Conservation (phyloP, 2,329 filamentous ascomycete species). For the Colletotrichum endophyticum region DNA sequence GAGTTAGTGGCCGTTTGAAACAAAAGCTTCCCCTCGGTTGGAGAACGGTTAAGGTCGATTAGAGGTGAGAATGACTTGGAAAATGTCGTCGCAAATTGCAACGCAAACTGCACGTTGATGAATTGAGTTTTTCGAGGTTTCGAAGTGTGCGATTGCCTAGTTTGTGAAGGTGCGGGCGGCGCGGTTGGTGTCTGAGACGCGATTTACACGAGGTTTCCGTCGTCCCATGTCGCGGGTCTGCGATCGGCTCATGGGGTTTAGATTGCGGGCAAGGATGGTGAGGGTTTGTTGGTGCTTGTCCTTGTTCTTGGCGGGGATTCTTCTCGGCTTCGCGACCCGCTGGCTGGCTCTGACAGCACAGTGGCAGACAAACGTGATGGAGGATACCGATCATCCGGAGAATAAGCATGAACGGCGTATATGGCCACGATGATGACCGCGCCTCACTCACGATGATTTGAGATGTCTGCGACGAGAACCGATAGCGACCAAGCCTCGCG, state of each 20-base stretch:
- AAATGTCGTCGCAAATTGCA: not conserved
- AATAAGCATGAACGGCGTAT: not conserved
- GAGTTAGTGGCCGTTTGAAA: not conserved
- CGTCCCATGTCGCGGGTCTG: not conserved
- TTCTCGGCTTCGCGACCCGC: not conserved
- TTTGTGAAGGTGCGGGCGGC: slow-evolving; percentile 9
- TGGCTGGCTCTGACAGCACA: not conserved
- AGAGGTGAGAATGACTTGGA: not conserved
- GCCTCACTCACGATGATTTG: not conserved
- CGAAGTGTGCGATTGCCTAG: not conserved
- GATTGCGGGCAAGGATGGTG: not conserved
- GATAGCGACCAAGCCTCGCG: not conserved
- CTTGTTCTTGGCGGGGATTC: not conserved
- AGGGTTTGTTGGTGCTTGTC: not conserved
- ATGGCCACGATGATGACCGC: not conserved
- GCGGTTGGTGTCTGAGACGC: not conserved
- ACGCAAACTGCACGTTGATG: not conserved
- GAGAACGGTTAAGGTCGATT: not conserved
- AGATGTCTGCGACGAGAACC: not conserved
- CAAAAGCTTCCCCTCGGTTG: not conserved
- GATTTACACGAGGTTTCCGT: not conserved
- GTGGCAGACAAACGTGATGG: not conserved
- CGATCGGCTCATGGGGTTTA: not conserved
- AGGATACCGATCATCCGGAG: not conserved
- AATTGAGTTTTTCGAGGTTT: not conserved